Evolutionary conservation across 1,139 yeast genomes (phyloP), one percentile per base, ranked within the genome.

Genomic region (Diutina neorugosa): DNA sequence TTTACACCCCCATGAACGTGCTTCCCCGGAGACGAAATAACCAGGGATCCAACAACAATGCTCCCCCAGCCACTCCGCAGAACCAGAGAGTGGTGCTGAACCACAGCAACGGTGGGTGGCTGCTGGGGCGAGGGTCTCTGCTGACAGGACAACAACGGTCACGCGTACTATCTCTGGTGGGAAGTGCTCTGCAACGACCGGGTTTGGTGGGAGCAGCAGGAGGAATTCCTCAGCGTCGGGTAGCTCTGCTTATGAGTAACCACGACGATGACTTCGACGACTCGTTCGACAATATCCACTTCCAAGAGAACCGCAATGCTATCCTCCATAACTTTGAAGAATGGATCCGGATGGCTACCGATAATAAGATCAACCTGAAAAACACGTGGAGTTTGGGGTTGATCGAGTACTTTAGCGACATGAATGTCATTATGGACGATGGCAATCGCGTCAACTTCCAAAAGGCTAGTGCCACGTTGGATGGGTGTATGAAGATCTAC

Each of bases 341-440:
- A 67, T 86, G 95, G 90, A 86, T 89, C 74, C 86, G 82, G 64
- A 74, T 86, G 68, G 89, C 94, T n/a, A 86, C 95, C 1, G 95
- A 87, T 64, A 90, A 89, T 65, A 85, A 84, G 63, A 82, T 84
- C 64, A 84, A 84, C 51, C 69, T 82, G 1, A 75, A 78, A 53
- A 84, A 84, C 61, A 55, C 59, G 51, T 59, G 61, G 61, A 59
- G 56, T 53, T 82, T 87, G 63, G 95, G 91, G 0, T 74, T 91
- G 63, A 91, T 91, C 61, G 97, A 90, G 63, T 91, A 84, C 65
- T 91, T 86, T 67, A 86, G 83, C 59, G 89, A 83, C 58, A 69
- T 83, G 68, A 71, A 82, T 18, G 75, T 86, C 50, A 69, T 84
- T 19, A 71, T 76, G 57, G 79, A 74, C 46, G 86, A 86, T 4